phyloP scores from a whole-genome alignment of 441 rosid genomes.

The Capsella rubella region DNA sequence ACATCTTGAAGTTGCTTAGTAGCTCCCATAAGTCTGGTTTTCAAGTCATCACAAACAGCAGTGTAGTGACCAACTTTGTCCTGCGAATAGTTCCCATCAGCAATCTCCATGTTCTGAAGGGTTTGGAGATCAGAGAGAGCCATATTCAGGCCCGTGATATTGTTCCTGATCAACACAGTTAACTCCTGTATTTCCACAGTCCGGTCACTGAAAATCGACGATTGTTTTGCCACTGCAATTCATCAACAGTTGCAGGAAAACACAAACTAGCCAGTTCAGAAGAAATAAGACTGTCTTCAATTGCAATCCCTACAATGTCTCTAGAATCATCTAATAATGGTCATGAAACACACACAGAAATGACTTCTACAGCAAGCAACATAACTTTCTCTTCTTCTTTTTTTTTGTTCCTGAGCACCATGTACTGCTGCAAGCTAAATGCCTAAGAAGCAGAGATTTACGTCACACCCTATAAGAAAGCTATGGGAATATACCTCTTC shows the following conservation, averaged over 20 bases:
- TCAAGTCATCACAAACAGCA: conserved; percentile 83
- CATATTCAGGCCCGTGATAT: conserved; percentile 69
- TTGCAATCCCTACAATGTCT: conserved; percentile 11
- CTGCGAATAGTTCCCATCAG: conserved; percentile 73
- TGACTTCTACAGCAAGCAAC: conserved; percentile 35
- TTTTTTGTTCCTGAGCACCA: background rate
- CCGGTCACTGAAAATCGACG: conserved; percentile 93
- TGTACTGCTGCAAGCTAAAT: conserved; percentile 23
- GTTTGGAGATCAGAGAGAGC: conserved; percentile 88
- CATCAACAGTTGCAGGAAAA: conserved; percentile 22
- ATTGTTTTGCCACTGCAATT: conserved; percentile 77
- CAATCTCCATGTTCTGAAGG: conserved; percentile 82
- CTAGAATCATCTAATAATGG: background rate
- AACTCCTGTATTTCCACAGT: conserved; percentile 82
- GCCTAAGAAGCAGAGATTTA: conserved; percentile 15
- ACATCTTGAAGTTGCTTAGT: conserved; percentile 84
- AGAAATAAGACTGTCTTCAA: conserved; percentile 1
- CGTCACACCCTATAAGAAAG: conserved; percentile 10
- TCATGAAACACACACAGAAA: background rate
- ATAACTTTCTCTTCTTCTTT: background rate
- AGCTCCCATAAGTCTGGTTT: conserved; percentile 82
- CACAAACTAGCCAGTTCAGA: conserved; percentile 3
- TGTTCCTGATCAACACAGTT: conserved; percentile 81
- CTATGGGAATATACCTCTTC: conserved; percentile 10
- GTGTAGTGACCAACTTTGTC: conserved; percentile 81